Conservation (phyloP, 768 basidiomycete species). For the Leccinum rimulosum region DNA sequence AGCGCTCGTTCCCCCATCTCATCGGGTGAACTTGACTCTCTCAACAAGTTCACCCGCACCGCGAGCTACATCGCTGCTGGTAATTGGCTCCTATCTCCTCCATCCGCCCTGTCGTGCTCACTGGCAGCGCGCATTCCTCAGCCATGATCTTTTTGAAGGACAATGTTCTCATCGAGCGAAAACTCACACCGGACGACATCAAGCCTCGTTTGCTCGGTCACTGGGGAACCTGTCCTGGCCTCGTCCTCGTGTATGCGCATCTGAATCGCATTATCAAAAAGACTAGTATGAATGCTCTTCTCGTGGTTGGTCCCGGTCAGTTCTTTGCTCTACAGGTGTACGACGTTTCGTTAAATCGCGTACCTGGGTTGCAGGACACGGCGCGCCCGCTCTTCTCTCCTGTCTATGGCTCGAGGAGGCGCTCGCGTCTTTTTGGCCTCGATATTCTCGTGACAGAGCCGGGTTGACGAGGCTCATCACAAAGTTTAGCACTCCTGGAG, state of each 20-base stretch:
- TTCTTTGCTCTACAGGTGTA: not conserved
- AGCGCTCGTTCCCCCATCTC: conserved; percentile 47
- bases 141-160: conserved; percentile 85
- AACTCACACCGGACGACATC: conserved; percentile 64
- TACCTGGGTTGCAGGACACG: conserved; percentile 50
- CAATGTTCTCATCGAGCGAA: conserved; percentile 64
- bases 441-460: conserved; percentile 50
- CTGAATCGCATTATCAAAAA: conserved; percentile 62
- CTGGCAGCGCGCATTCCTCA: conserved; percentile 17
- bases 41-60: conserved; percentile 56
- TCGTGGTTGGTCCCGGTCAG: conserved; percentile 76
- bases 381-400: conserved; percentile 84
- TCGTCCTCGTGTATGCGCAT: conserved; percentile 70
- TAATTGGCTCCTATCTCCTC: conserved; percentile 25
- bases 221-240: conserved; percentile 83
- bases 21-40: conserved; percentile 46
- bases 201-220: conserved; percentile 81
- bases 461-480: conserved; percentile 71
- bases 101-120: not conserved
- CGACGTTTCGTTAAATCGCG: not conserved
- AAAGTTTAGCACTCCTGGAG: conserved; percentile 77
- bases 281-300: conserved; percentile 60
- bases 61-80: conserved; percentile 72
- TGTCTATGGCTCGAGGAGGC: conserved; percentile 86
- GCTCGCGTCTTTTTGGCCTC: conserved; percentile 53